phyloP scores from a whole-genome alignment of 352 stramenopile species.

The Thraustochytrium striatum region DNA sequence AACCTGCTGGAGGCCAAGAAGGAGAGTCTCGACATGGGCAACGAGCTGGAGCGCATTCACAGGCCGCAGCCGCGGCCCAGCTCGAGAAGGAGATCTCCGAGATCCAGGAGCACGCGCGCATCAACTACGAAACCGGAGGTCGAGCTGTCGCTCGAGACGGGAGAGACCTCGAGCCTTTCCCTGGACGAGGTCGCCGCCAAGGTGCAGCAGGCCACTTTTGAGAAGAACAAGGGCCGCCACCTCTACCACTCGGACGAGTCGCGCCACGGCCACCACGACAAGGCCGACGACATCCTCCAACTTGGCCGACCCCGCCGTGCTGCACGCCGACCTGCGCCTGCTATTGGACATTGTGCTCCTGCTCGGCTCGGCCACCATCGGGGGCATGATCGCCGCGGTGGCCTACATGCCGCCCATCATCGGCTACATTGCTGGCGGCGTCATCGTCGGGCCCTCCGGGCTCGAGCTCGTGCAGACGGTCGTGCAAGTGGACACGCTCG shows the following conservation, averaged over 20 bases:
- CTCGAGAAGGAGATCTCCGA: conserved; percentile 32
- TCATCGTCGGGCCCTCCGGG: conserved; percentile 79
- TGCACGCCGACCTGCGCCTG: conserved; percentile 57
- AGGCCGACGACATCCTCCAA: conserved; percentile 39
- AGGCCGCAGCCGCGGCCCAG: conserved; percentile 8
- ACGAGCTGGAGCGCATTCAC: conserved; percentile 40
- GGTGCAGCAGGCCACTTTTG: conserved; percentile 23
- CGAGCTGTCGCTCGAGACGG: conserved; percentile 30
- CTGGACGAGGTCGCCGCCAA: conserved; percentile 40
- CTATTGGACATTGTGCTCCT: conserved; percentile 59
- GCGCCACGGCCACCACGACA: neutral
- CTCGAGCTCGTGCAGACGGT: conserved; percentile 74
- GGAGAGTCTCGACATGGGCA: conserved; percentile 31
- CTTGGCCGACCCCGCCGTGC: conserved; percentile 56
- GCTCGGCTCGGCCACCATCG: conserved; percentile 65
- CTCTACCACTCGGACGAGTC: conserved; percentile 10
- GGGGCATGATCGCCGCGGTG: conserved; percentile 75
- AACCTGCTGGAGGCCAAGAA: conserved; percentile 44
- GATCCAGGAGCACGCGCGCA: conserved; percentile 38
- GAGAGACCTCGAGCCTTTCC: conserved; percentile 30
- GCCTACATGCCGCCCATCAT: conserved; percentile 67
- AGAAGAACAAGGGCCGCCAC: conserved; percentile 24
- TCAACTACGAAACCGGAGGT: conserved; percentile 46
- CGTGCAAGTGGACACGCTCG: conserved; percentile 85
- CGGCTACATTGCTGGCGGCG: conserved; percentile 80